Evolutionary conservation across 2,329 filamentous ascomycete genomes (phyloP), one percentile per base, ranked within the genome.

Genomic region (Paramyrothecium roridum): DNA sequence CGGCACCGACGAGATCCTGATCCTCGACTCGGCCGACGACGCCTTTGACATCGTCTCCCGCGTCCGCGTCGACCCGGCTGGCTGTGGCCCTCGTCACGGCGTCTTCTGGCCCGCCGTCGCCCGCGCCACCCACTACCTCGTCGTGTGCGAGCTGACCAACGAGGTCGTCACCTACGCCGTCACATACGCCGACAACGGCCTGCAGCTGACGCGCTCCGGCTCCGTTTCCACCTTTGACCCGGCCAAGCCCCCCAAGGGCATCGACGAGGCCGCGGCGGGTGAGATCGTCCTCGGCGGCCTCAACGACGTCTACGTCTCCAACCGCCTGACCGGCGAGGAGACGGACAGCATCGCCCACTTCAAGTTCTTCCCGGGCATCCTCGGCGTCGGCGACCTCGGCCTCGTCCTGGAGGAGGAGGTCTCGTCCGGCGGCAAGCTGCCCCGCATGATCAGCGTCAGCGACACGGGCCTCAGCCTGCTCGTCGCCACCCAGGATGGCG

Each of bases 331-430:
- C 1, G 78, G 76, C 53, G 71, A 73, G 37, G 60, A 59, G 3
- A 74, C 73, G 10, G 80, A 82, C 67, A 76, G 68, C 61, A 74
- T 82, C 61, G 72, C 77, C 7, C 76, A 76, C 65, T 80, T 82
- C 64, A 65, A 66, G 61, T 59, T 75, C 46, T 63, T 67, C 50
- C 54, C 64, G 48, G 59, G 57, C 30, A 52, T 57, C 33, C 63
- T 55, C 30, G 62, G 57, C 45, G 58, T 59, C 12, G 54, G 69
- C 50, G 66, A 56, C 10, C 69, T 79, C 53, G 59, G 65, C 45
- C 73, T 72, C 53, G 63, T 61, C 23, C 26, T 30, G 26, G 6
- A 30, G 4, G 67, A 70, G 52, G 59, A 66, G 20, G 64, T 73
- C 50, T 65, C 67, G 16, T 71, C 71, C 0, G 67, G 69, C 45